Conservation (phyloP, 1,284 basidiomycete genomes). For the Puccinia triticina region DNA sequence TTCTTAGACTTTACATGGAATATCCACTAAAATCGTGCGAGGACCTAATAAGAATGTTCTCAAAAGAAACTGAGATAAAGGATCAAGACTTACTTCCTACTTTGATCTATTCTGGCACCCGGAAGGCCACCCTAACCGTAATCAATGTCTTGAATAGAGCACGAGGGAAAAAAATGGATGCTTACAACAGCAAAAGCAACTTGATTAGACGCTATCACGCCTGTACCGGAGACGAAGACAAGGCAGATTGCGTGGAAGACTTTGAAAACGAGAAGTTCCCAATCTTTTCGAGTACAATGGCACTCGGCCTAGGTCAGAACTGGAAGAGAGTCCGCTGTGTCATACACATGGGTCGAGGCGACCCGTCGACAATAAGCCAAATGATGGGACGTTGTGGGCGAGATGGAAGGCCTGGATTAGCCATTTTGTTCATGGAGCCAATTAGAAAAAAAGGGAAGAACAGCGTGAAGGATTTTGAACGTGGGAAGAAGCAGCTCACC, state of each 20-base stretch:
- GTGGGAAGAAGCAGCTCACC: background rate
- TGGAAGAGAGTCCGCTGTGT: constrained; percentile 9
- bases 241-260: background rate
- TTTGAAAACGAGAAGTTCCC: background rate
- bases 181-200: background rate
- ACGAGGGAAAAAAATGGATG: background rate
- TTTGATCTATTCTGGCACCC: background rate
- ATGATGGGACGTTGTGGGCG: background rate
- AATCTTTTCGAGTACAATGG: constrained; percentile 1
- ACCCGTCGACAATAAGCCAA: constrained; percentile 17
- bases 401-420: background rate
- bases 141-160: background rate
- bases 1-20: background rate
- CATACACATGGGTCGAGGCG: constrained; percentile 9
- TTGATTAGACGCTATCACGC: background rate
- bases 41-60: background rate
- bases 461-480: background rate
- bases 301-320: too few relatives aligned
- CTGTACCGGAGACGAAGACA: constrained; percentile 11
- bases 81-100: background rate
- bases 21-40: background rate
- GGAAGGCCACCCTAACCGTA: background rate
- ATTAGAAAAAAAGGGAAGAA: constrained; percentile 5
- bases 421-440: constrained; percentile 8
- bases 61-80: background rate